Base-by-base conservation (phyloP, 805 yeast genomes). In the Kockiozyma suomiensis region DNA sequence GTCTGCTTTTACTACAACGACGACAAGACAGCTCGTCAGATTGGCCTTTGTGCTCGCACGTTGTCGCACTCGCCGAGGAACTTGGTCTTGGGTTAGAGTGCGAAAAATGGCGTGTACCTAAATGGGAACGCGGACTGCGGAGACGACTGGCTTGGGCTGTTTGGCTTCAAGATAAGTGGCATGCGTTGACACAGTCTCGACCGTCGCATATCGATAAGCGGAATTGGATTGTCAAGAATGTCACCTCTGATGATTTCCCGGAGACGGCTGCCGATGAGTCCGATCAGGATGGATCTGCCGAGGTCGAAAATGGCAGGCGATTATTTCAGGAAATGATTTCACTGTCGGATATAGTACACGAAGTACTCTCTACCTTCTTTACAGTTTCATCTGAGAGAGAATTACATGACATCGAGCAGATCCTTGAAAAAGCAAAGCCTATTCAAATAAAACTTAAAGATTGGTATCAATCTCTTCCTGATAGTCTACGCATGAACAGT, bases 121-220 rank as follows among this genome's bases (percentile, higher is more conserved):
- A 87, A 68, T 94, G 98, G 98, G 99, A 93, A 71, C 79, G 96
- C 54, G 96, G 96, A 6, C 75, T 93, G 48, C 79, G 99, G 55
- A 82, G 90, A 67, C 78, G 98, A 61, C 75, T 93, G 49, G 97
- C 97, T 0, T 93, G 99, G 98, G 97, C 97, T 0, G 96, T 91
- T 1, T 93, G 85, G 79, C 77, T 88, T 52, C 96, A 91, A 72
- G 97, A 91, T 69, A 90, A 92, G 71, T 93, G 98, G 98, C 80
- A 87, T 2, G 78, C 96, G 1, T 75, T 92, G 48, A 83, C 84
- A 54, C 96, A 90, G 70, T 83, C 93, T 0, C 78, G 97, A 49
- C 96, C 97, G 1, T 86, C 96, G 0, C 97, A 90, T 72, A 80
- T 87, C 38, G 82, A 85, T 17, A 87, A 85, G 2, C 76, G 80